Evolutionary conservation across 1,284 basidiomycete species (phyloP).

Genomic region (Papiliotrema fonsecae): DNA sequence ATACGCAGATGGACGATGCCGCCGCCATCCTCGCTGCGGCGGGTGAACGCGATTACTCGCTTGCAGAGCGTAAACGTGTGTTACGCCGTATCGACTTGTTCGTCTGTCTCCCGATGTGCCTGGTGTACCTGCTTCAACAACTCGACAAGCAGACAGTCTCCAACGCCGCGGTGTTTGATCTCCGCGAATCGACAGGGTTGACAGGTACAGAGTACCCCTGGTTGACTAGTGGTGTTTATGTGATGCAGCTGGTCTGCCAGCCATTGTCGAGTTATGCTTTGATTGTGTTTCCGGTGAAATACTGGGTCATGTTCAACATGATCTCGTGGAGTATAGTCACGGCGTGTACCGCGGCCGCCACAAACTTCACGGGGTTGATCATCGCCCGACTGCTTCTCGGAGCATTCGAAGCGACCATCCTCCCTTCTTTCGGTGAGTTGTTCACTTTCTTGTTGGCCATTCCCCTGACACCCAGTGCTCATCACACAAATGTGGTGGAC

Average conservation of each 20-base stretch:
- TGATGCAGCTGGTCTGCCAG: slow-evolving; percentile 19
- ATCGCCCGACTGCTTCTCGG: slow-evolving; percentile 20
- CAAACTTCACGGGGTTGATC: slow-evolving; percentile 15
- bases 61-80: slow-evolving; percentile 29
- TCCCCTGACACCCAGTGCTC: slow-evolving; percentile 13
- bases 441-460: slow-evolving; percentile 13
- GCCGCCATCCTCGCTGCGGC: slow-evolving; percentile 27
- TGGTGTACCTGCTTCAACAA: slow-evolving; percentile 36
- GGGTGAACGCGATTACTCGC: slow-evolving; percentile 31
- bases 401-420: slow-evolving; percentile 22
- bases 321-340: slow-evolving; percentile 7
- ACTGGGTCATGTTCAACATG: slow-evolving; percentile 35
- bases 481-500: slow-evolving; percentile 33
- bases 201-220: slow-evolving; percentile 14
- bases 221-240: slow-evolving; percentile 7
- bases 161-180: slow-evolving; percentile 42
- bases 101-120: slow-evolving; percentile 36
- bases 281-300: slow-evolving; percentile 23
- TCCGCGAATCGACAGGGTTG: slow-evolving; percentile 16
- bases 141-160: slow-evolving; percentile 43
- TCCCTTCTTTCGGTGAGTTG: slow-evolving; percentile 15
- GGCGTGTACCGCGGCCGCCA: slow-evolving; percentile 7
- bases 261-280: slow-evolving; percentile 17
- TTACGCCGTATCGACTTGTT: slow-evolving; percentile 29
- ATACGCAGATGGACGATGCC: slow-evolving; percentile 25